Evolutionary conservation across 108 stramenopile species (phyloP).

Genomic region (Fragilariopsis cylindrus): DNA sequence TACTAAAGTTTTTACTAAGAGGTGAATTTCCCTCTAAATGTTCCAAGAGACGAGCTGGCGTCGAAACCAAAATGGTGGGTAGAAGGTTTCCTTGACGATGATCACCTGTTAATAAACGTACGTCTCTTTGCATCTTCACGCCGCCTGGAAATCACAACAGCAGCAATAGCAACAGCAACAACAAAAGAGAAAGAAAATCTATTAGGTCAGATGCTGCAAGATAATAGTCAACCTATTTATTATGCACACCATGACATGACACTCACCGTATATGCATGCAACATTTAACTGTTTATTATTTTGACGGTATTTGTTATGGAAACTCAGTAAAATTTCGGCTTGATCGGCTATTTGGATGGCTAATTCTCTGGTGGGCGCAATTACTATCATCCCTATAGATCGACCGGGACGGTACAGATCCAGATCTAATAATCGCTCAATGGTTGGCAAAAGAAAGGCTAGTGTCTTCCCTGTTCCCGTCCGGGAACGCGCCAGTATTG

Average conservation of each 20-base stretch:
- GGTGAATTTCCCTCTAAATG: conserved; percentile 52
- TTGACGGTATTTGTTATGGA: conserved; percentile 21
- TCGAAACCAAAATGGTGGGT: conserved; percentile 85
- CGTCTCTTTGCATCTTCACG: conserved; percentile 80
- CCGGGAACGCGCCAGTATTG: conserved; percentile 86
- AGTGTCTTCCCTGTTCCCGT: conserved; percentile 88
- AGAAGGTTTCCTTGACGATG: conserved; percentile 14
- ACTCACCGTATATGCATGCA: conserved; percentile 38
- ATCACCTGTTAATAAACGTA: conserved; percentile 39
- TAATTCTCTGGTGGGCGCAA: conserved; percentile 93
- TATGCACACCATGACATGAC: background rate
- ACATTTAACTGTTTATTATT: conserved; percentile 37
- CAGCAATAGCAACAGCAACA: background rate
- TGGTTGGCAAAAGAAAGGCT: conserved; percentile 95
- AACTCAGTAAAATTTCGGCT: conserved; percentile 59
- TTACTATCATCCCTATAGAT: conserved; percentile 65
- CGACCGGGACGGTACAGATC: conserved; percentile 61
- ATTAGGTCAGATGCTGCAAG: background rate
- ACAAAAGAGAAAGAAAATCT: background rate
- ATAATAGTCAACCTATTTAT: background rate
- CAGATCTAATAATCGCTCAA: conserved; percentile 51
- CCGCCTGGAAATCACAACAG: conserved; percentile 37
- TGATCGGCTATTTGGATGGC: conserved; percentile 89
- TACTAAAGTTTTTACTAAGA: background rate
- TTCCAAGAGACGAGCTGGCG: conserved; percentile 90